phyloP scores from a whole-genome alignment of 305 asterid species.

The Solanum chacoense region DNA sequence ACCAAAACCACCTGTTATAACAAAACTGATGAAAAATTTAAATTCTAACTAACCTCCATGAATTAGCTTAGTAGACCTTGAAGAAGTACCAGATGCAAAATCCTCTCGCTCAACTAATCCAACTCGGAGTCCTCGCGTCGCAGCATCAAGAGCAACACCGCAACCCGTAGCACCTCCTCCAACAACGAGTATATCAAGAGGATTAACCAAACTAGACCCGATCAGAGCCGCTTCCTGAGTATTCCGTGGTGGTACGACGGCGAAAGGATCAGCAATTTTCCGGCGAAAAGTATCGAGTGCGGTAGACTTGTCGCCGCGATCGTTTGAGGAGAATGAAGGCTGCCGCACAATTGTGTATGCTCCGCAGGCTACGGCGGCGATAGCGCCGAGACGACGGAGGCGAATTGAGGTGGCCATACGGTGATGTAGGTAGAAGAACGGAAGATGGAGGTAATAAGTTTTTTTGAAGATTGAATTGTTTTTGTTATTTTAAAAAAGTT shows the following conservation, averaged over 20 bases:
- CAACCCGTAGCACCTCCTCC: constrained; percentile 97
- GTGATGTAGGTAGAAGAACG: constrained; percentile 3
- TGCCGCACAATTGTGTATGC: constrained; percentile 39
- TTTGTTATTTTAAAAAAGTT: background rate
- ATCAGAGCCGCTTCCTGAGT: constrained; percentile 65
- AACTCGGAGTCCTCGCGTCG: constrained; percentile 86
- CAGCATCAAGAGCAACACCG: constrained; percentile 87
- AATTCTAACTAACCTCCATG: constrained; percentile 83
- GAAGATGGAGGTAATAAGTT: constrained; percentile 11
- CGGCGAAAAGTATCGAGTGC: constrained; percentile 28
- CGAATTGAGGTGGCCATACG: constrained; percentile 48
- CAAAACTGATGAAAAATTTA: background rate
- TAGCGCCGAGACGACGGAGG: constrained; percentile 66
- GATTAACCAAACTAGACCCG: constrained; percentile 47
- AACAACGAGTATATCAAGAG: constrained; percentile 75
- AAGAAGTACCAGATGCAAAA: constrained; percentile 86
- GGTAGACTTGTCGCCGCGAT: constrained; percentile 29
- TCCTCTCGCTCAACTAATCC: constrained; percentile 95
- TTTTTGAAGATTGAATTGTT: constrained; percentile 23
- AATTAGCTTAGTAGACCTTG: constrained; percentile 90
- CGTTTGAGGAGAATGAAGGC: constrained; percentile 47
- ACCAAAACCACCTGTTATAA: background rate
- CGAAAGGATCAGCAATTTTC: constrained; percentile 50
- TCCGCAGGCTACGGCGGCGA: constrained; percentile 56
- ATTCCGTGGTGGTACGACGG: constrained; percentile 53